Conservation (phyloP, 2,329 filamentous ascomycete genomes). For the Fusarium citri region DNA sequence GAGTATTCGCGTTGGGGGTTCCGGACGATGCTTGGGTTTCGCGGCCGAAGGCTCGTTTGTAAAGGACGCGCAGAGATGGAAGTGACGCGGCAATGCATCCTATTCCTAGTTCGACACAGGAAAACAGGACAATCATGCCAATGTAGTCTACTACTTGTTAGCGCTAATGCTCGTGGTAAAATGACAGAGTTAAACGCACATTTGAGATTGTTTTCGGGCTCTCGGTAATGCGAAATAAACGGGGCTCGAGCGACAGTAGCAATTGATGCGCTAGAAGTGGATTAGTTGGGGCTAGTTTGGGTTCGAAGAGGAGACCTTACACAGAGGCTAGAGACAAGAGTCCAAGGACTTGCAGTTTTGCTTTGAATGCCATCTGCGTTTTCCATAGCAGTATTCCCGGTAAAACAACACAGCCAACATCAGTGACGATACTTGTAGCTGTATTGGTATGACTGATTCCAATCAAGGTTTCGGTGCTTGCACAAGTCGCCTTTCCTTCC, state of each 20-base stretch:
- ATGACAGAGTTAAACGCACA: background rate
- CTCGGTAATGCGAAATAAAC: conserved; percentile 3
- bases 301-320: background rate
- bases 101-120: conserved; percentile 7
- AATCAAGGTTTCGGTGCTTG: background rate
- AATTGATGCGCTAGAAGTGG: background rate
- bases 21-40: background rate
- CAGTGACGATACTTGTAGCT: conserved; percentile 7
- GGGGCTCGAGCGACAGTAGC: conserved; percentile 6
- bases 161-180: rapidly evolving
- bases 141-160: background rate
- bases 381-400: conserved; percentile 8
- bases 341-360: conserved; percentile 8
- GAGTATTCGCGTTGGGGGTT: background rate
- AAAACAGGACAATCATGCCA: conserved; percentile 5
- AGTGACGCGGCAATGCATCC: background rate
- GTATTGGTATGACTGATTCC: conserved; percentile 16
- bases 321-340: conserved; percentile 6
- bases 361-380: conserved; percentile 2
- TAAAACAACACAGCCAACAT: conserved; percentile 1
- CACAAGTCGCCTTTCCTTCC: conserved; percentile 1
- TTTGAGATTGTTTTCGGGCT: conserved; percentile 4
- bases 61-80: background rate
- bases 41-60: background rate
- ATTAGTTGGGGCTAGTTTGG: background rate